phyloP scores from a whole-genome alignment of 2,329 filamentous ascomycete species.

The Pezicula radicicola region DNA sequence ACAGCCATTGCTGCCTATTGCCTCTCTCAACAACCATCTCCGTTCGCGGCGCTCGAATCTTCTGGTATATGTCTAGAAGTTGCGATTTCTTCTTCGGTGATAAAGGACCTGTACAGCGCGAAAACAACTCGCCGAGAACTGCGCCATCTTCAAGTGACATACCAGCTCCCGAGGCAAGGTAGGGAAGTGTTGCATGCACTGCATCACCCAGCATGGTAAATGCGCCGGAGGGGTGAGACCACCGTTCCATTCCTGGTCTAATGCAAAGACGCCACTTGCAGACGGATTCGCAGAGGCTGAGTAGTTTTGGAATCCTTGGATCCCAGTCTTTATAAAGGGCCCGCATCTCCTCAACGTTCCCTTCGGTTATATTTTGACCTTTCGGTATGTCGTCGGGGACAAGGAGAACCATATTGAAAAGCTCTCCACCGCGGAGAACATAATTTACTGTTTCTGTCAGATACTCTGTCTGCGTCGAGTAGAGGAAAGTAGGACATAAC shows the following conservation, averaged over 20 bases:
- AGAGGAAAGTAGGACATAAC: neutral
- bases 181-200: constrained; percentile 62
- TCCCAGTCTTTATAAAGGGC: constrained; percentile 41
- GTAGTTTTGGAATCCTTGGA: constrained; percentile 48
- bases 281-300: constrained; percentile 54
- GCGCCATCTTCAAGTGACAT: constrained; percentile 61
- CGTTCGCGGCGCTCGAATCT: constrained; percentile 54
- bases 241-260: constrained; percentile 49
- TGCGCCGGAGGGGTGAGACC: constrained; percentile 52
- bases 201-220: constrained; percentile 62
- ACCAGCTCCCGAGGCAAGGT: constrained; percentile 53
- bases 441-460: constrained; percentile 34
- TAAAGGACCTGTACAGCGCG: constrained; percentile 23
- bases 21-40: constrained; percentile 57
- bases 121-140: constrained; percentile 53
- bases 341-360: constrained; percentile 37
- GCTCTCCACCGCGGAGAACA: constrained; percentile 38
- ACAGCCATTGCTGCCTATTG: constrained; percentile 58
- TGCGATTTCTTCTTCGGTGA: constrained; percentile 29
- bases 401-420: constrained; percentile 43
- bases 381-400: constrained; percentile 34
- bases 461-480: too few relatives aligned
- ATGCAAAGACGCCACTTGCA: constrained; percentile 61
- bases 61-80: constrained; percentile 48
- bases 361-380: constrained; percentile 33